Conservation (phyloP, 345 rosid genomes). For the Brassica incana region DNA sequence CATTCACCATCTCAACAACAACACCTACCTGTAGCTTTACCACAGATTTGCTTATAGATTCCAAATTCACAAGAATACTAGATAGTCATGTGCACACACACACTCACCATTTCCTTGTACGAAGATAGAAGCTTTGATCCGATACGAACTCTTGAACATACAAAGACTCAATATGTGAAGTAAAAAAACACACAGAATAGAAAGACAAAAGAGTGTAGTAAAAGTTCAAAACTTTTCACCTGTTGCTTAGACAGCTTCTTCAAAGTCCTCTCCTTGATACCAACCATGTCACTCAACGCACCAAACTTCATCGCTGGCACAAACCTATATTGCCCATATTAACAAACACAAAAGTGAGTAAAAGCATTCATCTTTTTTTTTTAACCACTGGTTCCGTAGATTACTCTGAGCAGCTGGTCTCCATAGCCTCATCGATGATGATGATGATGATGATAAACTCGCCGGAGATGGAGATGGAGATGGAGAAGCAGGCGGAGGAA, state of each 20-base stretch:
- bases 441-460: conserved; percentile 47
- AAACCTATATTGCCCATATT: conserved; percentile 45
- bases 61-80: too few species aligned
- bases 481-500: conserved; percentile 36
- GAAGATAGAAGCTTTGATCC: conserved; percentile 57
- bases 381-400: conserved; percentile 88
- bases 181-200: too few species aligned
- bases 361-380: not conserved
- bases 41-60: too few species aligned
- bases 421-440: conserved; percentile 70
- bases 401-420: conserved; percentile 87
- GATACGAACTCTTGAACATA: conserved; percentile 43
- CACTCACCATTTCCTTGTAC: conserved; percentile 76
- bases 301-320: conserved; percentile 82
- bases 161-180: not conserved
- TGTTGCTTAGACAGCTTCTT: conserved; percentile 68
- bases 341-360: not conserved
- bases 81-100: too few species aligned
- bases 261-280: conserved; percentile 68
- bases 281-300: conserved; percentile 61
- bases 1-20: too few species aligned
- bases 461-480: conserved; percentile 31
- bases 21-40: too few species aligned
- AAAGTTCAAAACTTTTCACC: conserved; percentile 35
- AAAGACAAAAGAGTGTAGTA: not conserved